phyloP scores from a whole-genome alignment of 78 protist genomes.

The Abeoforma whisleri region DNA sequence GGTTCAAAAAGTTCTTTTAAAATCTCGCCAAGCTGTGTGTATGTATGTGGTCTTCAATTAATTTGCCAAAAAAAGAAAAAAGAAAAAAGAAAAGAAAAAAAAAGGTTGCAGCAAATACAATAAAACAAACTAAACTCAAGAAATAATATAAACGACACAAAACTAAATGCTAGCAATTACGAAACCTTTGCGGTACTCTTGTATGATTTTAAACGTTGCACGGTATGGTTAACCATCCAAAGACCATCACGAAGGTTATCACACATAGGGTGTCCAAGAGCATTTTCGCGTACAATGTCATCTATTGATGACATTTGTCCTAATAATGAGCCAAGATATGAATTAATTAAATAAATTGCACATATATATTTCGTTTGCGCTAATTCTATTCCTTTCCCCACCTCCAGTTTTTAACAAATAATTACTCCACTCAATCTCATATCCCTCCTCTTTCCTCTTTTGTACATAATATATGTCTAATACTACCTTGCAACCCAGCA shows the following conservation, averaged over 20 bases:
- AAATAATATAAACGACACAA: too few relatives aligned
- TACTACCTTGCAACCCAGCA: slow-evolving; percentile 21
- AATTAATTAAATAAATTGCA: neutral
- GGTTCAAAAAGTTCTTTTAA: neutral
- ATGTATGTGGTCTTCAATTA: too few relatives aligned
- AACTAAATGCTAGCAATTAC: too few relatives aligned
- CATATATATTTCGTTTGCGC: too few relatives aligned
- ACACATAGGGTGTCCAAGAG: slow-evolving; percentile 69
- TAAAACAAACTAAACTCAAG: too few relatives aligned
- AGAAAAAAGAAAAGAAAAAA: too few relatives aligned
- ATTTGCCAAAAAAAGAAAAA: too few relatives aligned
- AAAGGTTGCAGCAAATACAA: too few relatives aligned
- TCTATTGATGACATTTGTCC: neutral
- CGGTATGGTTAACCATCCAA: slow-evolving; percentile 65
- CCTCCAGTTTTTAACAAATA: neutral
- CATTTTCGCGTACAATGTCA: slow-evolving; percentile 7
- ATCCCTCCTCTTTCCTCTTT: neutral
- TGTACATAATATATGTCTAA: neutral
- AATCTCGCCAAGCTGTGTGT: slow-evolving; percentile 1
- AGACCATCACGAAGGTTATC: slow-evolving; percentile 63
- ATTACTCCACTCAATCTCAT: neutral
- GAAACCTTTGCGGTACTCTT: too few relatives aligned
- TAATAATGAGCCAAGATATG: too few relatives aligned
- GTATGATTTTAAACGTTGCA: slow-evolving; percentile 44
- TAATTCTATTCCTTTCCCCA: neutral